Conservation (phyloP, 176 grass and related monocot genomes). For the Oryza glumipatula region DNA sequence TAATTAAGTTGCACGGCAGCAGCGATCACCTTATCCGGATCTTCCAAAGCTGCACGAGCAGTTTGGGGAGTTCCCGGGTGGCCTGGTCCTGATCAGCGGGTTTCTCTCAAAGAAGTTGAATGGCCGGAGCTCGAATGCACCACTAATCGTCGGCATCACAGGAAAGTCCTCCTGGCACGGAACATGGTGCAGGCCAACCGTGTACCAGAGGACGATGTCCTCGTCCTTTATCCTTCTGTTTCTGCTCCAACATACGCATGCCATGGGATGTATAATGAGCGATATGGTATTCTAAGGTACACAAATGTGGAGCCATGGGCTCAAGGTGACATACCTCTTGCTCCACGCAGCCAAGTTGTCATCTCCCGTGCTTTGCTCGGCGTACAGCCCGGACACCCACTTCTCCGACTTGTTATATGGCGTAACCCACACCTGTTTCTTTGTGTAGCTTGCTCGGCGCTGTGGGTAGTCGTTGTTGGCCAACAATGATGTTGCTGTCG, state of each 20-base stretch:
- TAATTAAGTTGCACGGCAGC: too few species aligned
- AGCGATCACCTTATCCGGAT: neutral
- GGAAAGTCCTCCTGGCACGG: conserved; percentile 92
- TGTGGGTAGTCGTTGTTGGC: conserved; percentile 73
- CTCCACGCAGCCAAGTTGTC: conserved; percentile 66
- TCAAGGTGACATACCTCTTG: neutral
- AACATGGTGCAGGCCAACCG: conserved; percentile 69
- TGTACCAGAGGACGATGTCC: conserved; percentile 91
- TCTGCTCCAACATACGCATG: conserved; percentile 7
- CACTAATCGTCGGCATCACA: conserved; percentile 65
- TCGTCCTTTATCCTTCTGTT: conserved; percentile 46
- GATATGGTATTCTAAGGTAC: too few species aligned
- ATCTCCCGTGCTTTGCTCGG: conserved; percentile 68
- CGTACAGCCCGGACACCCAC: conserved; percentile 71
- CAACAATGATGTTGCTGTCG: conserved; percentile 60
- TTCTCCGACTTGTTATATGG: conserved; percentile 70
- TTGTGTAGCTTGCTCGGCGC: conserved; percentile 60
- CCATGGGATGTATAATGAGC: too few species aligned
- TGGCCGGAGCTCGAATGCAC: conserved; percentile 75
- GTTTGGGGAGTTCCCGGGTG: neutral
- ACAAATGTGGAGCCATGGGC: too few species aligned
- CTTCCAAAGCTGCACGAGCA: neutral
- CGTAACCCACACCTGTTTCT: conserved; percentile 80
- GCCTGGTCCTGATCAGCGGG: conserved; percentile 44
- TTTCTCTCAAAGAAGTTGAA: conserved; percentile 90